These are phyloP conservation scores for Rhynchosporium secalis DNA, from an alignment of 2,329 filamentous ascomycete genomes.

Conservation along the genomic window DNA sequence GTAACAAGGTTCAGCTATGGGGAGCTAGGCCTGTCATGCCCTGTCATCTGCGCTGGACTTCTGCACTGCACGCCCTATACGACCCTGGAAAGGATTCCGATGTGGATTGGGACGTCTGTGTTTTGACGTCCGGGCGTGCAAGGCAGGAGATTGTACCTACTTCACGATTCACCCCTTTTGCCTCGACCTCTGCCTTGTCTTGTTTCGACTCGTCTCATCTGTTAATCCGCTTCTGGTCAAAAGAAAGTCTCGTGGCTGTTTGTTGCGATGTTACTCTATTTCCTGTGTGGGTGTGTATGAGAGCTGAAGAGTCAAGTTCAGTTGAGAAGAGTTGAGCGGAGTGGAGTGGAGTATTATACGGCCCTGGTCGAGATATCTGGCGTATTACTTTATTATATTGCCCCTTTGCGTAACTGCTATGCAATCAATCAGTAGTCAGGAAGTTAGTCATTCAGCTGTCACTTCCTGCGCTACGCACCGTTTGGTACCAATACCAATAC, in stretches of 20 bases:
- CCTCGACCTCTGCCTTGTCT: background rate
- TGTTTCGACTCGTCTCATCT: background rate
- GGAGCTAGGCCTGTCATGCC: constrained; percentile 11
- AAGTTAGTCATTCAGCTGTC: background rate
- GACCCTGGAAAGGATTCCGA: constrained; percentile 4
- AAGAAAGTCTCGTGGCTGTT: constrained; percentile 1
- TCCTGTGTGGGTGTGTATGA: background rate
- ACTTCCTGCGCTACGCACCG: background rate
- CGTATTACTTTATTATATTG: background rate
- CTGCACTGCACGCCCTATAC: constrained; percentile 3
- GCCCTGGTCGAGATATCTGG: constrained; percentile 2
- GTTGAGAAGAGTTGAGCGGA: background rate
- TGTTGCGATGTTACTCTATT: constrained; percentile 1
- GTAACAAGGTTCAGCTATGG: background rate
- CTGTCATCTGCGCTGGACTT: constrained; percentile 4
- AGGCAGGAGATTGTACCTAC: background rate
- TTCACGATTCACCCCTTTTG: constrained; percentile 8
- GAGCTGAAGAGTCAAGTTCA: background rate
- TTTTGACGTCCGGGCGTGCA: constrained; percentile 4
- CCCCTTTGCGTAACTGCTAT: background rate
- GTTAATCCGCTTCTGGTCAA: background rate
- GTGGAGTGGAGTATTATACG: background rate
- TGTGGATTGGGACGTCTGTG: background rate
- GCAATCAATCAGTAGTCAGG: too few species aligned
- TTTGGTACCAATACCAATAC: background rate